A percentile compares a stretch with the other conserved stretches of the same genome.
These are phyloP conservation scores for Trapa bicornis DNA, from an alignment of 345 rosid species.

Conservation along the genomic window DNA sequence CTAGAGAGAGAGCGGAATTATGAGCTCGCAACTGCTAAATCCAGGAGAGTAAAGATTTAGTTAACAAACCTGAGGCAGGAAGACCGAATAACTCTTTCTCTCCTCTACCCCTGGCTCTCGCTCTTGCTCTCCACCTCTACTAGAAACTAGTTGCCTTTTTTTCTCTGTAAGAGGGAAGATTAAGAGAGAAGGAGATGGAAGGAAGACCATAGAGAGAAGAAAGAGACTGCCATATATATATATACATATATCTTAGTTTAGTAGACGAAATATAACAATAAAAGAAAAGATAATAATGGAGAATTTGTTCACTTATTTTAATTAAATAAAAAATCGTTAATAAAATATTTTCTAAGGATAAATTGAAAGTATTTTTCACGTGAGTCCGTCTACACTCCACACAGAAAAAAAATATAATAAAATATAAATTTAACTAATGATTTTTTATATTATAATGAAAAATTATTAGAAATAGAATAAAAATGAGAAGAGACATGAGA, in stretches of 20 bases:
- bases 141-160: background rate
- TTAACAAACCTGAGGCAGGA: background rate
- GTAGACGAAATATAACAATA: no score
- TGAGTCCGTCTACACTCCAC: no score
- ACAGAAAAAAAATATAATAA: background rate
- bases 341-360: no score
- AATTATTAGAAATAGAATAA: no score
- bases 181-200: background rate
- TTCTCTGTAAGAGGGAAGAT: conserved; percentile 3
- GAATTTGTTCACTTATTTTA: no score
- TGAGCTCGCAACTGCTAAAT: background rate
- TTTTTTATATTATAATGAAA: no score
- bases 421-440: background rate
- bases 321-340: no score
- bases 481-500: no score
- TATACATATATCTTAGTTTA: background rate
- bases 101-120: no score
- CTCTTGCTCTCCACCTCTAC: background rate
- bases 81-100: background rate
- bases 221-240: background rate
- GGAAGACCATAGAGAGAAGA: background rate
- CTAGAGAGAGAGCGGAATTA: background rate
- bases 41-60: background rate
- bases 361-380: no score
- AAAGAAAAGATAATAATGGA: no score